Percentiles rank a stretch among this genome's conserved stretches.
These are phyloP conservation scores for Rhizopogon vesiculosus DNA, from an alignment of 768 basidiomycete genomes.

Conservation along the genomic window DNA sequence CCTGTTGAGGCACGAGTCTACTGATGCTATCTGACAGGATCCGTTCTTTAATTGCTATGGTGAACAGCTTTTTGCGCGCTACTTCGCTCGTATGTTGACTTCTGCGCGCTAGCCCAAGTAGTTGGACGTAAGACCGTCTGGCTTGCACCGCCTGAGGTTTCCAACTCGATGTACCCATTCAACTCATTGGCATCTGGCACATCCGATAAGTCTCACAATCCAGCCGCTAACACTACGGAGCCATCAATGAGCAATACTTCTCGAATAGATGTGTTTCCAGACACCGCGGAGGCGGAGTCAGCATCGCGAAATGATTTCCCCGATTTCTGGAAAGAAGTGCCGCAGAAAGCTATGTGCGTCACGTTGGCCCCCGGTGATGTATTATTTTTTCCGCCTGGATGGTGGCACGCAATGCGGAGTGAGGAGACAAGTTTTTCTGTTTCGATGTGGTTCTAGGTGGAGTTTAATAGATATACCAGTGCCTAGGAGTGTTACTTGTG, in stretches of 20 bases:
- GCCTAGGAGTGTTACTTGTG: neutral
- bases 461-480: neutral
- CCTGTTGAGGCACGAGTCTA: slow-evolving; percentile 2
- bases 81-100: slow-evolving; percentile 1
- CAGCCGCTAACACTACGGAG: slow-evolving; percentile 33
- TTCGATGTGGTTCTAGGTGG: slow-evolving; percentile 83
- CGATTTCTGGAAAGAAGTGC: slow-evolving; percentile 52
- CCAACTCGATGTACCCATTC: slow-evolving; percentile 58
- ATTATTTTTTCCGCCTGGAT: slow-evolving; percentile 85
- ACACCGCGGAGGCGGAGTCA: slow-evolving; percentile 16
- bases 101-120: slow-evolving; percentile 62
- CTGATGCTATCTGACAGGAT: slow-evolving; percentile 49
- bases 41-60: slow-evolving; percentile 92
- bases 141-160: slow-evolving; percentile 71
- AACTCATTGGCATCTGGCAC: slow-evolving; percentile 13
- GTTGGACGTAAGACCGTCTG: slow-evolving; percentile 88
- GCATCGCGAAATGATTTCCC: slow-evolving; percentile 31
- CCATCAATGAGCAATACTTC: slow-evolving; percentile 79
- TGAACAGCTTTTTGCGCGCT: slow-evolving; percentile 28
- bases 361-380: slow-evolving; percentile 80
- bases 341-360: slow-evolving; percentile 53
- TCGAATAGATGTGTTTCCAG: slow-evolving; percentile 70
- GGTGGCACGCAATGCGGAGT: slow-evolving; percentile 93
- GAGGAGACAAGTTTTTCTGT: slow-evolving; percentile 81
- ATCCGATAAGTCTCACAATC: slow-evolving; percentile 26